phyloP scores from a whole-genome alignment of 1,139 yeast species.

The Tardiomyces depauwii region DNA sequence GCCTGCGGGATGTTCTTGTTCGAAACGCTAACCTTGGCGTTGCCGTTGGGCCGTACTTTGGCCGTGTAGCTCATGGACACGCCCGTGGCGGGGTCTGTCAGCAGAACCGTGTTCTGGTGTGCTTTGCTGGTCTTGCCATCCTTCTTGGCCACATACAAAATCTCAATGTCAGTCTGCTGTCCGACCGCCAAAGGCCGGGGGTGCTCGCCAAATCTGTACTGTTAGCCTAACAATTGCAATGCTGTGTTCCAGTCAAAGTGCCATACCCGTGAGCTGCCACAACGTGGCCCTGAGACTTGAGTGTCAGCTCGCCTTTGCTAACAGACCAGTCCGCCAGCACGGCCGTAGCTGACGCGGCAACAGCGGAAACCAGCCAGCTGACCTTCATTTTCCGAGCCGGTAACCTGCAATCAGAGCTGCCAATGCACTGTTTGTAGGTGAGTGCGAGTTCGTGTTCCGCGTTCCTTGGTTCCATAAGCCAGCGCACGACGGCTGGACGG shows the following conservation, averaged over 20 bases:
- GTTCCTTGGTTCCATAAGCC: too few relatives aligned
- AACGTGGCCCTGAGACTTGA: not conserved
- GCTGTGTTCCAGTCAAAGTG: too few relatives aligned
- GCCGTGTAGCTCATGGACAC: not conserved
- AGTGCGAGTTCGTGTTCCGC: too few relatives aligned
- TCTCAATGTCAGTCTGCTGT: not conserved
- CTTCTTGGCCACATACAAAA: not conserved
- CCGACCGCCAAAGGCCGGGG: not conserved
- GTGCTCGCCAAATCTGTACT: not conserved
- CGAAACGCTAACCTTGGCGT: conserved; percentile 20
- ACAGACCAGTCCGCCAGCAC: conserved; percentile 17
- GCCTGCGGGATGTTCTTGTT: conserved; percentile 20
- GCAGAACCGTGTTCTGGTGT: not conserved
- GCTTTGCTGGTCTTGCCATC: not conserved
- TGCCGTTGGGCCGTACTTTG: conserved; percentile 1
- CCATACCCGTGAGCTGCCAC: not conserved
- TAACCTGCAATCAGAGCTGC: too few relatives aligned
- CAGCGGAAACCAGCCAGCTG: not conserved
- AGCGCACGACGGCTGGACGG: too few relatives aligned
- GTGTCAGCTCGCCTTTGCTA: not conserved
- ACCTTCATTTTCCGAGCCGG: not conserved
- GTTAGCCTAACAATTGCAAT: too few relatives aligned
- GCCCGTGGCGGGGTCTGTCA: not conserved
- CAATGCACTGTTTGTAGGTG: too few relatives aligned
- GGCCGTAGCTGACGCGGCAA: conserved; percentile 6